Evolutionary conservation across 2,329 filamentous ascomycete genomes (phyloP).

Genomic region (Lecanicillium sp.): DNA sequence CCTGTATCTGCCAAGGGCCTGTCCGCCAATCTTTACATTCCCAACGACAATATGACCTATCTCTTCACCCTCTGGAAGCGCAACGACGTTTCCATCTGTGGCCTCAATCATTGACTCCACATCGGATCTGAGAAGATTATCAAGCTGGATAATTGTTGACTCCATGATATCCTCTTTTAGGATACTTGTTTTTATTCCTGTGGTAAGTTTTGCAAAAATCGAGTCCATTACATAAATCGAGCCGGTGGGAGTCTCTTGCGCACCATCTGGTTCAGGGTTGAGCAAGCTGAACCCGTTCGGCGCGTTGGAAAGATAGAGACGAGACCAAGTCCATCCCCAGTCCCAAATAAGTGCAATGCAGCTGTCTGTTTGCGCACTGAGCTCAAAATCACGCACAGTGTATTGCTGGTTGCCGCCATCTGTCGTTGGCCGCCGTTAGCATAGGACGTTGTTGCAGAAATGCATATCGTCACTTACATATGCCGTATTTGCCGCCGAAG

Average conservation of each 20-base stretch:
- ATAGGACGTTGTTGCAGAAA: not conserved
- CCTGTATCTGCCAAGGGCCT: not conserved
- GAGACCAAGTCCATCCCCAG: conserved; percentile 8
- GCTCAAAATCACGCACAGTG: conserved; percentile 2
- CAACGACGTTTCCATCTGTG: too few relatives aligned
- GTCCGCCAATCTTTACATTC: too few relatives aligned
- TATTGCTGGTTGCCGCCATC: conserved; percentile 7
- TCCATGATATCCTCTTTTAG: not conserved
- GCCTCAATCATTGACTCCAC: too few relatives aligned
- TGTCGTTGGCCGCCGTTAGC: too few relatives aligned
- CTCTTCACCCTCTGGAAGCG: too few relatives aligned
- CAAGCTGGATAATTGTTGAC: not conserved
- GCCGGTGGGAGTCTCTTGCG: not conserved
- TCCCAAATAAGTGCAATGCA: conserved; percentile 8
- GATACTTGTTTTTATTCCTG: not conserved
- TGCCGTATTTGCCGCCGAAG: conserved; percentile 1
- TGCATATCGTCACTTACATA: conserved; percentile 1
- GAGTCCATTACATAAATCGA: conserved; percentile 5
- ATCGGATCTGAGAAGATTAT: too few relatives aligned
- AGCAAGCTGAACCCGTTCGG: not conserved
- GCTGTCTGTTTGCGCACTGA: conserved; percentile 1
- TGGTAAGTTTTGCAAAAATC: not conserved
- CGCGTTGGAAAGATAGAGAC: not conserved
- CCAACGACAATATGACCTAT: too few relatives aligned
- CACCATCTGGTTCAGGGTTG: not conserved